A percentile compares a stretch with the other conserved stretches of the same genome.
phyloP scores from a whole-genome alignment of 768 basidiomycete genomes.

The Gloeopeniophorella convolvens region DNA sequence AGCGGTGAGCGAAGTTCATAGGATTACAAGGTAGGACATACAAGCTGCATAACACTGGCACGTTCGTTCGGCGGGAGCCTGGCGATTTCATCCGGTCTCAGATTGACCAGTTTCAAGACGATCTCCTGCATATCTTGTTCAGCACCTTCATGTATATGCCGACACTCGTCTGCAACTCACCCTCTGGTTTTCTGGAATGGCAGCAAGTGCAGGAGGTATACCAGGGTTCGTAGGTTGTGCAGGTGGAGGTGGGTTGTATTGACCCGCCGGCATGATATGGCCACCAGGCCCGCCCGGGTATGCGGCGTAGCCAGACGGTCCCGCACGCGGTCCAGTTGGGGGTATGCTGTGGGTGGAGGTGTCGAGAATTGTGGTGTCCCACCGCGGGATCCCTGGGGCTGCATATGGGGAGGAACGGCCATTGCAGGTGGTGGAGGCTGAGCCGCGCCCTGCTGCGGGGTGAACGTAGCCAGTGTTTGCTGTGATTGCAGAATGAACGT shows the following conservation, averaged over 20 bases:
- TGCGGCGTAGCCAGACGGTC: conserved; percentile 11
- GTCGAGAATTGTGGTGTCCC: conserved; percentile 15
- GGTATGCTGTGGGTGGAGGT: neutral
- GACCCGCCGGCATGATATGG: neutral
- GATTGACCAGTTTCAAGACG: conserved; percentile 69
- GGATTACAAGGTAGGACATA: conserved; percentile 32
- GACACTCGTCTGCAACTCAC: conserved; percentile 30
- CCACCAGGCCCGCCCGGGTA: conserved; percentile 3
- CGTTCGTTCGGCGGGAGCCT: conserved; percentile 67
- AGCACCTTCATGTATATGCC: conserved; percentile 2
- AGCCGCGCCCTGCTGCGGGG: conserved; percentile 18
- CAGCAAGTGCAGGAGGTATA: conserved; percentile 49
- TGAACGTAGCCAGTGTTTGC: conserved; percentile 62
- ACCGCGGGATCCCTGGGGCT: conserved; percentile 26
- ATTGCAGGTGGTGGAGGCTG: conserved; percentile 23
- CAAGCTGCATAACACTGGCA: conserved; percentile 75
- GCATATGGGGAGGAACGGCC: conserved; percentile 27
- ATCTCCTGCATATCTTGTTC: conserved; percentile 42
- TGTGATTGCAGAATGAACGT: conserved; percentile 21
- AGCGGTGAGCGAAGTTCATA: neutral
- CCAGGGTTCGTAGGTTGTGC: conserved; percentile 15
- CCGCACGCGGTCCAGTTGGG: conserved; percentile 3
- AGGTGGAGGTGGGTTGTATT: conserved; percentile 10
- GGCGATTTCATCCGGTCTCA: conserved; percentile 83
- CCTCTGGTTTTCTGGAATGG: conserved; percentile 65